A percentile compares a stretch with the other conserved stretches of the same genome.
phyloP scores from a whole-genome alignment of 2,329 filamentous ascomycete genomes.

The Clarireedia paspali region DNA sequence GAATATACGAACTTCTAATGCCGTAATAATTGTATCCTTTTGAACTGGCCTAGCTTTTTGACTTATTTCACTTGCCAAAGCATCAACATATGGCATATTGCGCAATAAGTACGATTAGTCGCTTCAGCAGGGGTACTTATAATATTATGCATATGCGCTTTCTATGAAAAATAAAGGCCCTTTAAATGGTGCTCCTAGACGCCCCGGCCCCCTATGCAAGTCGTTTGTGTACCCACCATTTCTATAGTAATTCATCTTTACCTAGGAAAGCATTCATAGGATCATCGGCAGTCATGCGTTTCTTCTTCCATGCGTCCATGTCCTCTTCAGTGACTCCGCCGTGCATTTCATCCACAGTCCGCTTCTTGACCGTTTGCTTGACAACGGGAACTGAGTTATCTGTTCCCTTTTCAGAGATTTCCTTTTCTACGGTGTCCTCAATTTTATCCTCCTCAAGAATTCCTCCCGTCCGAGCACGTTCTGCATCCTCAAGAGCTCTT shows the following conservation, averaged over 20 bases:
- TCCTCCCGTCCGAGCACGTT: constrained; percentile 45
- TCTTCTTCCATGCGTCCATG: constrained; percentile 76
- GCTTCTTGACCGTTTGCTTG: constrained; percentile 48
- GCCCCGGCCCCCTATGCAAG: neutral
- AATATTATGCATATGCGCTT: no score
- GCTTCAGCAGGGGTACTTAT: no score
- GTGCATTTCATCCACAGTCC: constrained; percentile 71
- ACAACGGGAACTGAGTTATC: constrained; percentile 19
- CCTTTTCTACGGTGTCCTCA: constrained; percentile 24
- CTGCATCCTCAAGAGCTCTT: constrained; percentile 68
- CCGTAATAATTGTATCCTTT: neutral
- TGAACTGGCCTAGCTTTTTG: neutral
- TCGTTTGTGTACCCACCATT: neutral
- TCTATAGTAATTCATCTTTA: constrained; percentile 51
- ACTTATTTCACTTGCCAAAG: no score
- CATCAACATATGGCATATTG: no score
- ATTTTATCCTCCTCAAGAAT: constrained; percentile 26
- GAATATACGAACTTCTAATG: constrained; percentile 7
- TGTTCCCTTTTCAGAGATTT: constrained; percentile 28
- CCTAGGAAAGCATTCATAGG: constrained; percentile 80
- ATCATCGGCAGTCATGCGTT: constrained; percentile 66
- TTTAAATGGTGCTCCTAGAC: no score
- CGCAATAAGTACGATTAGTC: no score
- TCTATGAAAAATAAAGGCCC: no score
- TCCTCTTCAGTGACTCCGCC: constrained; percentile 74